Conservation (phyloP, 2,329 filamentous ascomycete species). For the Botrytis fragariae region DNA sequence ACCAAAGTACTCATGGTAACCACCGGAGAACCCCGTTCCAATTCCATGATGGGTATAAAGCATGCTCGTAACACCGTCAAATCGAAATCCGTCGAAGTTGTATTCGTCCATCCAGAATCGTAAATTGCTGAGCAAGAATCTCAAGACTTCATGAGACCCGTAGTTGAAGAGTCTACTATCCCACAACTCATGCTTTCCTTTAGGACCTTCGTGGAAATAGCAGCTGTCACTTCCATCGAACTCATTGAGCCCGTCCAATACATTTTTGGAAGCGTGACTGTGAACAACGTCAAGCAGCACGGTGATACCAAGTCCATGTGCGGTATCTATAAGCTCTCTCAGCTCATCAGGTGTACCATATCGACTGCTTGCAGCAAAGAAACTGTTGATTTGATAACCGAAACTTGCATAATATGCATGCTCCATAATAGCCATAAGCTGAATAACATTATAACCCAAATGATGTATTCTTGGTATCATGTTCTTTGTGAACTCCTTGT, state of each 20-base stretch:
- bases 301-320: conserved; percentile 84
- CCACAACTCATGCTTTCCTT: conserved; percentile 89
- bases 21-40: conserved; percentile 96
- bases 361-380: conserved; percentile 94
- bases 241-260: conserved; percentile 89
- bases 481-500: conserved; percentile 94
- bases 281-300: conserved; percentile 95
- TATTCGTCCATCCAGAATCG: conserved; percentile 99
- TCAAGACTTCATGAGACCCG: conserved; percentile 85
- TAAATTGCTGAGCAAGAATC: conserved; percentile 94
- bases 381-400: conserved; percentile 97
- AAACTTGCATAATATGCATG: conserved; percentile 99
- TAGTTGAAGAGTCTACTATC: conserved; percentile 98
- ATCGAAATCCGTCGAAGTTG: conserved; percentile 92
- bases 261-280: conserved; percentile 97
- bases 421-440: conserved; percentile 99
- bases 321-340: conserved; percentile 94
- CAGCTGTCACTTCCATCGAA: conserved; percentile 94
- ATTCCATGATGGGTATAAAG: conserved; percentile 95
- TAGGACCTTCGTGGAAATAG: conserved; percentile 88
- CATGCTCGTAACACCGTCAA: conserved; percentile 98
- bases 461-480: conserved; percentile 88
- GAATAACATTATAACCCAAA: conserved; percentile 94
- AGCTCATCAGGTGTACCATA: conserved; percentile 92
- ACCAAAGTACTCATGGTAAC: conserved; percentile 98